Base-by-base conservation (phyloP, 441 rosid genomes). In the Populus hybrid region DNA sequence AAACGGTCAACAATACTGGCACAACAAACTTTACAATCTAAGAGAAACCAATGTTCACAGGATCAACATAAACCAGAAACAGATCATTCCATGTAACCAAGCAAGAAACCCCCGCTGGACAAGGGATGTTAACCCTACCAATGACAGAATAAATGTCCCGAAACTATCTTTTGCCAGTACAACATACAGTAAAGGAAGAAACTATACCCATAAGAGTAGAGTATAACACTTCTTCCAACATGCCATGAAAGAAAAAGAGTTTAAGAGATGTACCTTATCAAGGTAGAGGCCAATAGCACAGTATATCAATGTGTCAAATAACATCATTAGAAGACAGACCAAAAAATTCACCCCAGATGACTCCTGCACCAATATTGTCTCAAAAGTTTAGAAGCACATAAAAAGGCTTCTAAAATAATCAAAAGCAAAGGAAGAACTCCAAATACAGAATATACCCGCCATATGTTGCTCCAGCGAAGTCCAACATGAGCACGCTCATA, bases 401-500 rank as follows among this genome's bases (percentile, higher is more conserved):
- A 18, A 69, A 50, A 67, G 72, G 61, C 40, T n/a, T 71, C 45
- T 69, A 2, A 29, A n/a, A 50, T 64, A 35, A 69, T 70, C 16
- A 26, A 26, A 33, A 45, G 65, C 26, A 72, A 20, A 42, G 73
- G 61, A 78, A 64, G 74, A 80, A 72, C 7, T 38, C 63, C 14
- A 75, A 72, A 79, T 73, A 74, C 59, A 38, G 36, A 78, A 73
- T 80, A 73, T 87, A 96, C 99, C 90, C 91, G 91, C 99, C 99
- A 96, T 78, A 96, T 89, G 83, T 96, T 96, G 89, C 97, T 94
- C 99, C 99, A 96, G 63, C 99, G 98, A 78, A 96, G 89, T 82
- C 99, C 99, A 79, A 96, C 99, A 85, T 91, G 98, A 73, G 98
- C 99, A 80, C 98, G 98, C 87, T 94, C 99, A 81, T 96, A 96